A percentile compares a stretch with the other conserved stretches of the same genome.
These are phyloP conservation scores for Sugiyamaella lignohabitans DNA, from an alignment of 805 yeast genomes.

Conservation along the genomic window DNA sequence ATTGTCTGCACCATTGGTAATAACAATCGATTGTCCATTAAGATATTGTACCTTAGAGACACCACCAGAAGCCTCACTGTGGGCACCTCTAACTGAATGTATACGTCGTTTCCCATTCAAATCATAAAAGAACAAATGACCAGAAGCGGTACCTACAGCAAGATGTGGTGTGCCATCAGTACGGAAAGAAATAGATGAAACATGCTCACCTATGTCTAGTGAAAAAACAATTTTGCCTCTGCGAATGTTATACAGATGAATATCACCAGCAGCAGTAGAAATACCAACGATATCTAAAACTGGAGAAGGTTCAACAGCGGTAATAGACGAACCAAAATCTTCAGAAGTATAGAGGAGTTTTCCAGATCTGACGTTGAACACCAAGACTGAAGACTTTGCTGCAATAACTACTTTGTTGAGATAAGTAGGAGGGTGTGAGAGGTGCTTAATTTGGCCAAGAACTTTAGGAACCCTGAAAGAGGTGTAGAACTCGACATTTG, in stretches of 20 bases:
- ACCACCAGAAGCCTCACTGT: conserved; percentile 69
- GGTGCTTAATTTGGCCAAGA: conserved; percentile 64
- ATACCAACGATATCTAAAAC: conserved; percentile 77
- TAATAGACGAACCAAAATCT: conserved; percentile 45
- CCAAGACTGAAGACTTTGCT: conserved; percentile 54
- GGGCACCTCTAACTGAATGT: conserved; percentile 68
- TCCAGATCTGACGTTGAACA: conserved; percentile 74
- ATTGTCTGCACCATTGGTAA: conserved; percentile 89
- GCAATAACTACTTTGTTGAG: conserved; percentile 81
- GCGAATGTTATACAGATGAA: conserved; percentile 59
- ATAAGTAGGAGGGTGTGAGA: conserved; percentile 84
- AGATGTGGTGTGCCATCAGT: conserved; percentile 84
- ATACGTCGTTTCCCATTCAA: conserved; percentile 64
- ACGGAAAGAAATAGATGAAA: conserved; percentile 68
- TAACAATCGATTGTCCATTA: conserved; percentile 85
- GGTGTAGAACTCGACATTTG: conserved; percentile 58
- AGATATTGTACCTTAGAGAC: conserved; percentile 66
- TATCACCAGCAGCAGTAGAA: conserved; percentile 64
- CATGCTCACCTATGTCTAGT: conserved; percentile 35
- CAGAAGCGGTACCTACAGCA: conserved; percentile 69
- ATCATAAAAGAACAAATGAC: conserved; percentile 84
- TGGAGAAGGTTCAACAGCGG: conserved; percentile 77
- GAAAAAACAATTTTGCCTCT: conserved; percentile 52
- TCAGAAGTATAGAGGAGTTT: conserved; percentile 54
- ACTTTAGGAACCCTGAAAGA: conserved; percentile 50